phyloP scores from a whole-genome alignment of 768 basidiomycete species.

The Porpolomopsis calyptriformis region DNA sequence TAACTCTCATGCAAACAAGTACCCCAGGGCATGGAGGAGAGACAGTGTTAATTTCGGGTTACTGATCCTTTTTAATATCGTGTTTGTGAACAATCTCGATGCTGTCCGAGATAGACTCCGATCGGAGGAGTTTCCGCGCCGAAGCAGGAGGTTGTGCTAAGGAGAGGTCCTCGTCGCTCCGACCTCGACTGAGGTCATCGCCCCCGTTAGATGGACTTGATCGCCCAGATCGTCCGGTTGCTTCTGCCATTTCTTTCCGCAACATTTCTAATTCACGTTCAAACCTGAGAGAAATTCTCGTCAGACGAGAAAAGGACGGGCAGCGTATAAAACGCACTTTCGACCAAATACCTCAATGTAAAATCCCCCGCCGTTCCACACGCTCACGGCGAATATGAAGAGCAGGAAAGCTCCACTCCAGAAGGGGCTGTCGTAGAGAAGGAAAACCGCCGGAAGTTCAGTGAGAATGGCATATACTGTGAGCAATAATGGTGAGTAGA shows the following conservation, averaged over 20 bases:
- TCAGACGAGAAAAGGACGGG: slow-evolving; percentile 7
- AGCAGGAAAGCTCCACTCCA: slow-evolving; percentile 76
- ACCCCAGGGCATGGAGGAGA: no score
- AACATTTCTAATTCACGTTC: slow-evolving; percentile 86
- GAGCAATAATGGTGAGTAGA: slow-evolving; percentile 2
- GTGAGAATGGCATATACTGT: slow-evolving; percentile 78
- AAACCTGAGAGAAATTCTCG: slow-evolving; percentile 45
- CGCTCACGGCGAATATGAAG: slow-evolving; percentile 72
- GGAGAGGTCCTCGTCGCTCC: slow-evolving; percentile 32
- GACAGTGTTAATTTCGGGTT: no score
- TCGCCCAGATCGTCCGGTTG: slow-evolving; percentile 39
- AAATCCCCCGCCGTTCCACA: slow-evolving; percentile 94
- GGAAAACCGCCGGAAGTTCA: slow-evolving; percentile 72
- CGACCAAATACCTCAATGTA: slow-evolving; percentile 96
- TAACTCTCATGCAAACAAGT: no score
- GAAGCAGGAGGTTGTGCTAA: slow-evolving; percentile 15
- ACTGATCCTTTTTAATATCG: neutral
- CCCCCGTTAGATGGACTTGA: slow-evolving; percentile 33
- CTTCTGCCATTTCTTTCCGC: slow-evolving; percentile 81
- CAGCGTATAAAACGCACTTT: slow-evolving; percentile 47
- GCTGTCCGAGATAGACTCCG: neutral
- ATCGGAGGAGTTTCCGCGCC: neutral
- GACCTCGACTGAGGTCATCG: slow-evolving; percentile 25
- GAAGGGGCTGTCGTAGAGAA: slow-evolving; percentile 70
- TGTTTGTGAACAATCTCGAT: neutral